Conservation (phyloP, 768 basidiomycete species). For the Candolleomyces eurysporus region DNA sequence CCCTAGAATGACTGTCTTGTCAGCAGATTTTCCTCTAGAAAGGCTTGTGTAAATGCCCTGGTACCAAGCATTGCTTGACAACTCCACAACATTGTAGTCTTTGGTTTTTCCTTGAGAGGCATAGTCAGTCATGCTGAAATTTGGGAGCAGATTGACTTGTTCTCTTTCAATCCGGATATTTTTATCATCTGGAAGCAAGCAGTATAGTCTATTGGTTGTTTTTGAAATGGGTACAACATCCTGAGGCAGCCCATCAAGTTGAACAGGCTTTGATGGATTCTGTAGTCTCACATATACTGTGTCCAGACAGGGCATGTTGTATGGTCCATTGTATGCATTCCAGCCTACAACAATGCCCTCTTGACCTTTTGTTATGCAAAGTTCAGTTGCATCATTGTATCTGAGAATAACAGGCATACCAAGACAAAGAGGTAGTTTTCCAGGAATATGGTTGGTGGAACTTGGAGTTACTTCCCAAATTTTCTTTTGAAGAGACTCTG, state of each 20-base stretch:
- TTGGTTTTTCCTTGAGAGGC: conserved; percentile 31
- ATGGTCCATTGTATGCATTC: conserved; percentile 11
- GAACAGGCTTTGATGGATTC: conserved; percentile 21
- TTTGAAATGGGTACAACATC: too few species aligned
- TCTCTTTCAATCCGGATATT: conserved; percentile 12
- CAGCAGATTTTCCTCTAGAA: conserved; percentile 24
- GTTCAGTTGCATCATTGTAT: conserved; percentile 29
- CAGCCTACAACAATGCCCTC: conserved; percentile 27
- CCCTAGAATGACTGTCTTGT: conserved; percentile 29
- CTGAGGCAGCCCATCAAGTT: conserved; percentile 24
- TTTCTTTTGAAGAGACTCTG: not conserved
- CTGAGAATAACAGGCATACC: conserved; percentile 33
- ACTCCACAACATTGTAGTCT: conserved; percentile 25
- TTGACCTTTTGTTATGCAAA: conserved; percentile 34
- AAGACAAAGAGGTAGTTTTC: conserved; percentile 24
- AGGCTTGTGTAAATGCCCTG: conserved; percentile 27
- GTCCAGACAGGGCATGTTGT: conserved; percentile 18
- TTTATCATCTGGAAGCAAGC: conserved; percentile 8
- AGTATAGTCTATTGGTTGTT: conserved; percentile 30
- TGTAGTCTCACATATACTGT: conserved; percentile 26
- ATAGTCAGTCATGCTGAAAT: conserved; percentile 36
- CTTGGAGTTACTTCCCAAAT: conserved; percentile 10
- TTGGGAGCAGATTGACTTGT: conserved; percentile 25
- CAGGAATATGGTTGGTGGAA: too few species aligned
- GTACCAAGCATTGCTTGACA: conserved; percentile 16